Base-by-base conservation (phyloP, 1,139 yeast species). In the Blastobotrys raffinosifermentans region DNA sequence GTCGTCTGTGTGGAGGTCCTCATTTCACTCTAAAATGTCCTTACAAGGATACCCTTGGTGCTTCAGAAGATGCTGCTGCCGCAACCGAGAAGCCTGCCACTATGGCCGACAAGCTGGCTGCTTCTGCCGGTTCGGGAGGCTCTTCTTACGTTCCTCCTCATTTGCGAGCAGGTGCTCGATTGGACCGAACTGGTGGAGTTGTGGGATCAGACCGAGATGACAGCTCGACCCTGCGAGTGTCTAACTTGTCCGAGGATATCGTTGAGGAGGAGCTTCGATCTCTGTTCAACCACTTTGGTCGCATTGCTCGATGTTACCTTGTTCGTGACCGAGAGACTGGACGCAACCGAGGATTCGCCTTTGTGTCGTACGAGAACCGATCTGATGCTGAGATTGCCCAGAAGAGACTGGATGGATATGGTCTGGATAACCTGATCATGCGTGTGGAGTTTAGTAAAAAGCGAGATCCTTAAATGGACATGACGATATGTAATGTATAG, bases 1-100 rank as follows among this genome's bases (percentile, higher is more conserved):
- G 98, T 77, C 84, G 97, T 75, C 70, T 75, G 43, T 91, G 99
- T 81, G 81, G 82, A 48, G 96, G 96, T 57, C 83, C 79, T 51
- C 99, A 91, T 73, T 86, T 80, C 75, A 84, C 97, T 29, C 70
- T 89, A 60, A 80, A 83, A 67, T 91, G 99, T 82, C 98, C 98
- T 49, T 86, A 80, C 73, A 89, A 84, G 68, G 94, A 83, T 55
- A 83, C 93, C 30, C 71, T 91, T 63, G 93, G 89, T 26, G 71
- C 72, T 31, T 62, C 67, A 29, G 61, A 64, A 31, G 58, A 60
- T 31, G 60, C 64, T 29, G 62, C 66, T 21, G n/a, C n/a, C n/a
- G 63, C 64, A 37, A 60, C 57, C 36, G 61, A 60, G 15, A 54
- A 66, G 37, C 64, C 64, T 37, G 68, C 67, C 23, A 56, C 67